These are phyloP conservation scores for Anthostomella pinea DNA, from an alignment of 2,329 filamentous ascomycete species.

Conservation along the genomic window DNA sequence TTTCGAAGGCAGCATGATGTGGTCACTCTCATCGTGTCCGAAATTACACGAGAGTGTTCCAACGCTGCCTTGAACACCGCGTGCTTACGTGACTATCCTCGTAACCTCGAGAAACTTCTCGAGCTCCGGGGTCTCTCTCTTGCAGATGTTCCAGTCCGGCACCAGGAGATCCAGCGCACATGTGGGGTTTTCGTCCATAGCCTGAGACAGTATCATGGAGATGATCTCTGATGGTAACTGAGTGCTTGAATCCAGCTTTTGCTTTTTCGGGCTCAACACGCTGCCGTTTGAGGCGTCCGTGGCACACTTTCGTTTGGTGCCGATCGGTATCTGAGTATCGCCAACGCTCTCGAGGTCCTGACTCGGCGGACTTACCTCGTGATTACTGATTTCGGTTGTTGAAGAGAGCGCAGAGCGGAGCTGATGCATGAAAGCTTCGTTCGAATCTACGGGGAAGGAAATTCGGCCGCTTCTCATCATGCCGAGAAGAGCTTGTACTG, in stretches of 20 bases:
- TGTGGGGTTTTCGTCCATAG: constrained; percentile 2
- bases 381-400: too few species aligned
- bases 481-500: too few species aligned
- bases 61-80: constrained; percentile 2
- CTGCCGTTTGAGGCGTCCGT: too few species aligned
- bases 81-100: constrained; percentile 21
- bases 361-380: too few species aligned
- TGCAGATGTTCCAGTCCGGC: constrained; percentile 24
- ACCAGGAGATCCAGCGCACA: constrained; percentile 24
- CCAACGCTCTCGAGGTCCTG: too few species aligned
- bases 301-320: too few species aligned
- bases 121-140: constrained; percentile 2
- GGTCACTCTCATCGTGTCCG: constrained; percentile 13
- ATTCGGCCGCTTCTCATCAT: too few species aligned
- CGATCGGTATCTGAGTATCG: too few species aligned
- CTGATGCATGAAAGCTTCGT: too few species aligned
- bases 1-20: constrained; percentile 20
- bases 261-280: not conserved
- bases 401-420: too few species aligned
- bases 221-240: constrained; percentile 8
- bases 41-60: constrained; percentile 13
- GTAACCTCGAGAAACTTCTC: constrained; percentile 6
- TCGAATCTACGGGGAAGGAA: too few species aligned
- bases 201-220: constrained; percentile 3
- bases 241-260: not conserved